phyloP scores from a whole-genome alignment of 257 asterid species.

The Capsicum chinense region DNA sequence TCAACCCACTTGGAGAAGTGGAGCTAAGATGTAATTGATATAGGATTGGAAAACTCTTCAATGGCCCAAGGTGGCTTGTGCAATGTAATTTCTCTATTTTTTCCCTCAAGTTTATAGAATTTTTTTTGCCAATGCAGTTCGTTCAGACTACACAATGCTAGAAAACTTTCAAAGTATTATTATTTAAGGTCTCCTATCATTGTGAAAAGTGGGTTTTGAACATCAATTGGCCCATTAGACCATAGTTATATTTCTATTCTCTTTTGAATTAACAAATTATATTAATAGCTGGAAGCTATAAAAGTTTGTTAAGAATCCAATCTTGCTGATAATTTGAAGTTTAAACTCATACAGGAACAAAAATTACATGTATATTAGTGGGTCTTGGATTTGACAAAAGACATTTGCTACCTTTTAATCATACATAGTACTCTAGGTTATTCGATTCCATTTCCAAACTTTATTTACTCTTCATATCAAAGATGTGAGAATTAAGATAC shows the following conservation, averaged over 20 bases:
- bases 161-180: too few relatives aligned
- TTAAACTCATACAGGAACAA: not conserved
- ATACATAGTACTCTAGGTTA: not conserved
- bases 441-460: conserved; percentile 8
- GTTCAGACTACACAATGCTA: too few relatives aligned
- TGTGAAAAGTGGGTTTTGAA: too few relatives aligned
- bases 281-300: not conserved
- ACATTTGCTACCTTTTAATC: not conserved
- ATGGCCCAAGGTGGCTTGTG: too few relatives aligned
- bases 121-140: too few relatives aligned
- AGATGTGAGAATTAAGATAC: not conserved
- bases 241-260: conserved; percentile 6
- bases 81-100: too few relatives aligned
- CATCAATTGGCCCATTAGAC: too few relatives aligned
- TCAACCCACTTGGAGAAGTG: too few relatives aligned
- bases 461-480: not conserved
- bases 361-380: not conserved
- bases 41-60: too few relatives aligned
- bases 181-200: too few relatives aligned
- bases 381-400: not conserved
- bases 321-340: not conserved
- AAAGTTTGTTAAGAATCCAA: not conserved
- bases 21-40: too few relatives aligned
- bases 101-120: too few relatives aligned
- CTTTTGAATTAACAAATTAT: not conserved